Percentiles rank a stretch among this genome's conserved stretches.
Evolutionary conservation across 2,329 filamentous ascomycete species (phyloP).

Genomic region (Lithohypha guttulata): DNA sequence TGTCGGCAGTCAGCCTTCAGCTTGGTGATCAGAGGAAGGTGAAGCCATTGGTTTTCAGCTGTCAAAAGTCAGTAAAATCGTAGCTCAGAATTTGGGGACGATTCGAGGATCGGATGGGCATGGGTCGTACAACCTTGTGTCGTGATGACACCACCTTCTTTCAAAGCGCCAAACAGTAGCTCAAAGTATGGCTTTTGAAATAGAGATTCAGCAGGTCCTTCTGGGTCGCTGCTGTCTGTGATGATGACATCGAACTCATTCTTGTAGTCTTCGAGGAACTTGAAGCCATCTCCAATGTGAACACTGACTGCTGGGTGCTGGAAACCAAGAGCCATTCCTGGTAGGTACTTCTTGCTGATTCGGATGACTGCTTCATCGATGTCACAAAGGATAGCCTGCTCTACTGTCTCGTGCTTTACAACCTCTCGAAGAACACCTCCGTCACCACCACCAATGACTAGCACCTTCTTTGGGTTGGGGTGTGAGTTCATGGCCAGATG

Average conservation of each 20-base stretch:
- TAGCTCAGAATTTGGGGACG: neutral
- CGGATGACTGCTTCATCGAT: conserved; percentile 99
- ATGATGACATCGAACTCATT: conserved; percentile 99
- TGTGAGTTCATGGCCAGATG: conserved; percentile 97
- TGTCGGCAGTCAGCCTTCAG: conserved; percentile 95
- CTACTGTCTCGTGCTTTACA: conserved; percentile 95
- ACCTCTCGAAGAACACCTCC: conserved; percentile 96
- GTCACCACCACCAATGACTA: conserved; percentile 96
- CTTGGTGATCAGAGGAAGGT: conserved; percentile 83
- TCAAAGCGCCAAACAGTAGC: conserved; percentile 78
- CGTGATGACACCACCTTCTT: conserved; percentile 94
- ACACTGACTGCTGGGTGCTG: conserved; percentile 86
- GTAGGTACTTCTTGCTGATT: conserved; percentile 95
- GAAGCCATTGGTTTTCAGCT: conserved; percentile 99
- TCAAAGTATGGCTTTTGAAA: conserved; percentile 99
- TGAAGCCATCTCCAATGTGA: conserved; percentile 94
- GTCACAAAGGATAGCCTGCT: conserved; percentile 94
- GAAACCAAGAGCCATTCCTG: conserved; percentile 86
- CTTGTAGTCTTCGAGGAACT: conserved; percentile 94
- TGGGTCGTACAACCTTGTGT: conserved; percentile 99
- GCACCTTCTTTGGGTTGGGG: conserved; percentile 94
- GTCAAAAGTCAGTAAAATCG: conserved; percentile 15
- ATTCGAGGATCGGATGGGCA: conserved; percentile 35
- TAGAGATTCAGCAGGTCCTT: conserved; percentile 87
- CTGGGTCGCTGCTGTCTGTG: conserved; percentile 95